These are phyloP conservation scores for Eucalyptus victrix DNA, from an alignment of 345 rosid genomes.

Conservation along the genomic window DNA sequence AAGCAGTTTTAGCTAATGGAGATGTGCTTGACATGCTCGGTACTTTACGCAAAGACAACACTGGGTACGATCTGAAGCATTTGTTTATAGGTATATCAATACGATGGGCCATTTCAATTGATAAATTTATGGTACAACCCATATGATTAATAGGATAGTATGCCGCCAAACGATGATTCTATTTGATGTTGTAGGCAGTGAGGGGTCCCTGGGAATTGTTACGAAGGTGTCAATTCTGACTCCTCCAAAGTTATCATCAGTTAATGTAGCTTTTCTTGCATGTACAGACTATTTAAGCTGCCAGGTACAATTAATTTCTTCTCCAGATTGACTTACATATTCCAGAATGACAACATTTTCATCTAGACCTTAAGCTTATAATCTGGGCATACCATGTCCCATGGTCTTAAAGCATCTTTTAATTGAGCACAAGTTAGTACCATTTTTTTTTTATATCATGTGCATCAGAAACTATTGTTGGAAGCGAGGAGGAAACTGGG, in stretches of 20 bases:
- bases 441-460: not conserved
- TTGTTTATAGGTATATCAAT: conserved; percentile 62
- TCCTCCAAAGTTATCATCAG: conserved; percentile 72
- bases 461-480: conserved; percentile 57
- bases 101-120: not conserved
- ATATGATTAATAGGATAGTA: not conserved
- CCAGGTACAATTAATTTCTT: conserved; percentile 35
- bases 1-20: conserved; percentile 88
- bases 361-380: not conserved
- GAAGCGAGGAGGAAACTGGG: conserved; percentile 92
- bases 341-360: not conserved
- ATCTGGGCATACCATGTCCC: not conserved
- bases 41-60: conserved; percentile 88
- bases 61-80: conserved; percentile 95
- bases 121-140: not conserved
- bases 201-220: conserved; percentile 91
- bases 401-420: not conserved
- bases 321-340: not conserved
- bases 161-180: not conserved
- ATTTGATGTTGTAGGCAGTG: conserved; percentile 49
- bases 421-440: not conserved
- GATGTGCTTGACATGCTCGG: conserved; percentile 91
- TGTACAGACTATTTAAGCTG: conserved; percentile 81
- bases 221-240: conserved; percentile 90
- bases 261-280: conserved; percentile 82